Conservation (phyloP, 768 basidiomycete species). For the Tylopilus cervinicoccineus region DNA sequence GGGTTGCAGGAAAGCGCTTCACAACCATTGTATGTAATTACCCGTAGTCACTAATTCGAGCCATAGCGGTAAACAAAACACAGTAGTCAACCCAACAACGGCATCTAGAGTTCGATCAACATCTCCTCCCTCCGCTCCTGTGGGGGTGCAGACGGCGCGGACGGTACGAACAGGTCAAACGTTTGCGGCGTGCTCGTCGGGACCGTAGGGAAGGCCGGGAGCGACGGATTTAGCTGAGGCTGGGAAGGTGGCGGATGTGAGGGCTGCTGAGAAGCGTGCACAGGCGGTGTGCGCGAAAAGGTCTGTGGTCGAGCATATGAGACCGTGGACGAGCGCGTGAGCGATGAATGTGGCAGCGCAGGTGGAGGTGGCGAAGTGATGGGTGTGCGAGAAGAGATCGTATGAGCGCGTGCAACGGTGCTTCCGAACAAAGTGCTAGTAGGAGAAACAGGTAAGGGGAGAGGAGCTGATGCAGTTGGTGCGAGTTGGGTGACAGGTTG, state of each 20-base stretch:
- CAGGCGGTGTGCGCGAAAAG: slow-evolving; percentile 2
- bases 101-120: slow-evolving; percentile 38
- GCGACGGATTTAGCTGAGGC: slow-evolving; percentile 21
- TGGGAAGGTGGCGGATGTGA: slow-evolving; percentile 11
- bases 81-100: neutral
- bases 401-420: slow-evolving; percentile 26
- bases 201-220: slow-evolving; percentile 63
- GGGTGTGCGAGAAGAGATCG: slow-evolving; percentile 22
- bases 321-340: slow-evolving; percentile 23
- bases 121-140: slow-evolving; percentile 62
- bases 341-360: slow-evolving; percentile 14
- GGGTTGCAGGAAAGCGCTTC: neutral
- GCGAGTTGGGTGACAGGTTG: slow-evolving; percentile 19
- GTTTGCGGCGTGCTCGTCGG: slow-evolving; percentile 58
- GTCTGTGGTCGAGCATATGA: slow-evolving; percentile 16
- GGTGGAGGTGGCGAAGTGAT: slow-evolving; percentile 13
- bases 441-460: slow-evolving; percentile 20
- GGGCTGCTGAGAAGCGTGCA: slow-evolving; percentile 5
- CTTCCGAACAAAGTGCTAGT: slow-evolving; percentile 8
- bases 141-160: slow-evolving; percentile 43
- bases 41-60: neutral
- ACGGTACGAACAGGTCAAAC: slow-evolving; percentile 46
- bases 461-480: slow-evolving; percentile 10
- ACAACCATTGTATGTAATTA: neutral
- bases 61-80: neutral